Base-by-base conservation (phyloP, 805 yeast genomes). In the Metschnikowia anglica region DNA sequence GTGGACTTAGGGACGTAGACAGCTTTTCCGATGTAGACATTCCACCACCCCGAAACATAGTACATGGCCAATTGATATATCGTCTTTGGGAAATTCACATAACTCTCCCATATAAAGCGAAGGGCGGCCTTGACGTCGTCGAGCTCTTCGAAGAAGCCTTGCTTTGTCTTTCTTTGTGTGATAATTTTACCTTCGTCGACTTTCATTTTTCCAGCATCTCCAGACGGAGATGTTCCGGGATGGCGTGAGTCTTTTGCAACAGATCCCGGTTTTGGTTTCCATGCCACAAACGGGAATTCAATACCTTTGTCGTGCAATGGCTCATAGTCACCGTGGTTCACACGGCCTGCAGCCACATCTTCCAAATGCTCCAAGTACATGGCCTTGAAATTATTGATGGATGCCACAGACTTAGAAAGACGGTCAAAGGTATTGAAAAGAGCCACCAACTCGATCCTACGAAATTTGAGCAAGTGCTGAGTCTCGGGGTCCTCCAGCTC, bases 391-490 rank as follows among this genome's bases (percentile, higher is more conserved):
- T 79, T 76, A 48, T 79, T 79, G 38, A 90, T 81, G 20, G 95
- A 79, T 44, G 74, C 77, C 21, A 93, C 72, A 25, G 96, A 85
- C 66, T 88, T 88, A 3, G 97, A 85, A 44, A 93, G 73, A 54
- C 98, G 78, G 58, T 90, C 97, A 66, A 88, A 88, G 0, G 98
- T 91, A 68, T 93, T 93, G 55, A 93, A 70, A 51, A 93, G 76
- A 1, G 97, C 95, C 39, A 91, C 91, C 46, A 93, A 68, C 66
- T 93, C 99, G 46, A 87, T 81, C 54, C 88, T 77, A 30, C 86
- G 75, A 58, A 86, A 74, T 43, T 73, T 76, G 46, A 81, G 73
- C 34, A 85, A 76, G 20, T 76, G 77, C 34, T 71, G 65, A 35
- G 73, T 73, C 38, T 71, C 72, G 18, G 78, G 75, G 46, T 73